These are phyloP conservation scores for Amaranthus tricolor DNA, from an alignment of 179 eudicot species.

Conservation along the genomic window DNA sequence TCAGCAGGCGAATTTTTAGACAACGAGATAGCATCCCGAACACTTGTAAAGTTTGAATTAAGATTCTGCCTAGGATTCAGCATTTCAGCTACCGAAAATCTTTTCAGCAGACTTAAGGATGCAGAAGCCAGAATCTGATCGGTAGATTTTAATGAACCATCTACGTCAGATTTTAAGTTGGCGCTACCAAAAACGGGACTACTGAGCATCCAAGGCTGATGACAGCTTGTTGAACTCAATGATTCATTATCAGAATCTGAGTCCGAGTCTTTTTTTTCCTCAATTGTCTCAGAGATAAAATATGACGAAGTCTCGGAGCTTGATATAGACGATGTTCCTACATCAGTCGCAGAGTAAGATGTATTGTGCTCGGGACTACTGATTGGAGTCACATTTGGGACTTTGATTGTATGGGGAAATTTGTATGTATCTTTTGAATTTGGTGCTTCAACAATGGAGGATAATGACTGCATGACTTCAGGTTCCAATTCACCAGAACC, in stretches of 20 bases:
- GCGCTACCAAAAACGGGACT: slow-evolving; percentile 28
- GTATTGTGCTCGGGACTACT: slow-evolving; percentile 68
- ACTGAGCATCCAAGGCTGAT: slow-evolving; percentile 43
- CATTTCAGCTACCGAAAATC: slow-evolving; percentile 27
- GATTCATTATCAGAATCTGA: slow-evolving; percentile 52
- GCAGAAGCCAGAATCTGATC: slow-evolving; percentile 30
- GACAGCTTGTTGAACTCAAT: slow-evolving; percentile 42
- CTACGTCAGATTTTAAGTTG: slow-evolving; percentile 17
- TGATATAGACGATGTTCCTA: slow-evolving; percentile 58
- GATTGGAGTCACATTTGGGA: slow-evolving; percentile 73
- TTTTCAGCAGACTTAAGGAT: slow-evolving; percentile 26
- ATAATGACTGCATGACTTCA: slow-evolving; percentile 27
- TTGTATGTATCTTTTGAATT: slow-evolving; percentile 24
- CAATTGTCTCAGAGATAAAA: slow-evolving; percentile 42
- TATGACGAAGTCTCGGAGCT: slow-evolving; percentile 48
- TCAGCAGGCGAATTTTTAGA: slow-evolving; percentile 46
- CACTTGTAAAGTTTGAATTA: slow-evolving; percentile 26
- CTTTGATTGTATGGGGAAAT: slow-evolving; percentile 32
- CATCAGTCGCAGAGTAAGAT: slow-evolving; percentile 54
- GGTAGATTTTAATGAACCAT: slow-evolving; percentile 29
- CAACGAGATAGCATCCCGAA: slow-evolving; percentile 52
- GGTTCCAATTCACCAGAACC: slow-evolving; percentile 37
- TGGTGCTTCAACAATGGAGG: slow-evolving; percentile 22
- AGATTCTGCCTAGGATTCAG: slow-evolving; percentile 28
- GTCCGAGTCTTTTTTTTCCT: slow-evolving; percentile 41